A percentile compares a stretch with the other conserved stretches of the same genome.
phyloP scores from a whole-genome alignment of 2,329 filamentous ascomycete genomes.

The Metarhizium rileyi region DNA sequence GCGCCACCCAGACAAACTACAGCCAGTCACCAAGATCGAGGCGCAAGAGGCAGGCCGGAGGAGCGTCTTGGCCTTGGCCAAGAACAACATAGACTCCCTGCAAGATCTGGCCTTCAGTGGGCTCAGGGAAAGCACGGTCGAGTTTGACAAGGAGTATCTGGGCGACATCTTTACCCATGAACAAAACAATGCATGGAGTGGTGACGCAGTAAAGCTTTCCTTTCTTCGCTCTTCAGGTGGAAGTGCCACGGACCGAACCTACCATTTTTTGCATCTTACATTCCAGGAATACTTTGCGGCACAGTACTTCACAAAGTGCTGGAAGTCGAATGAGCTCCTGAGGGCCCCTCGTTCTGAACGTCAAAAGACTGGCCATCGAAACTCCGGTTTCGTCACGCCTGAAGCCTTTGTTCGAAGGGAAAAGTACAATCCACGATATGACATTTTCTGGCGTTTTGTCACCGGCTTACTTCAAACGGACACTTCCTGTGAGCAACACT shows the following conservation, averaged over 20 bases:
- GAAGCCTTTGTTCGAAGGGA: conserved; percentile 20
- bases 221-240: conserved; percentile 26
- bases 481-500: background rate
- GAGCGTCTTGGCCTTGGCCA: conserved; percentile 10
- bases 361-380: too few relatives aligned
- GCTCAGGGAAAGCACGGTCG: conserved; percentile 21
- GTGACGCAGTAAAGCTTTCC: conserved; percentile 19
- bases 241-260: conserved; percentile 14
- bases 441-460: conserved; percentile 33
- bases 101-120: conserved; percentile 27
- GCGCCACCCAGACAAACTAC: conserved; percentile 4
- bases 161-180: too few relatives aligned
- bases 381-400: conserved; percentile 10
- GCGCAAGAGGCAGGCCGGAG: background rate
- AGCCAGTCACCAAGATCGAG: background rate
- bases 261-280: conserved; percentile 33
- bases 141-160: conserved; percentile 18
- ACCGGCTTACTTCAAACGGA: conserved; percentile 22
- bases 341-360: too few relatives aligned
- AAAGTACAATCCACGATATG: conserved; percentile 29
- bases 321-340: conserved; percentile 17
- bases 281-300: conserved; percentile 34
- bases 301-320: conserved; percentile 24
- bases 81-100: conserved; percentile 15
- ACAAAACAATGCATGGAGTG: too few relatives aligned